Base-by-base conservation (phyloP, 2,329 filamentous ascomycete species). In the Aspergillus sp. region DNA sequence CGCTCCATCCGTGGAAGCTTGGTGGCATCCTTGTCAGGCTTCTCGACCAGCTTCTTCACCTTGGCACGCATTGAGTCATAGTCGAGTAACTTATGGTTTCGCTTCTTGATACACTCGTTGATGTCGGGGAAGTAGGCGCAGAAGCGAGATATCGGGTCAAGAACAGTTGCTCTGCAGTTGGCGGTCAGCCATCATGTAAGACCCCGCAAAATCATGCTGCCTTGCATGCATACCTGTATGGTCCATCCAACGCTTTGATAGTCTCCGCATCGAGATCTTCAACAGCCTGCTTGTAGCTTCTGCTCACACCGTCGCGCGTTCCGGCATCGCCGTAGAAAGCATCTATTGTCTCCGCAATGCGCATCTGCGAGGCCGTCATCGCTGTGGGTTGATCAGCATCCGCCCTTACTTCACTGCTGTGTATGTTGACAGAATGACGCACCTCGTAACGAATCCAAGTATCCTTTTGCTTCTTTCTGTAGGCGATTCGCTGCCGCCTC, bases 21-120 rank as follows among this genome's bases (percentile, higher is more conserved):
- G 41, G 88, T 91, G 10, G 90, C 88, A 64, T 98, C 93, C 76
- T 98, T 98, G 76, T 98, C 93, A 37, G 93, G 93, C 75, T 98
- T 97, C 70, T 98, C 94, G 42, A 88, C 89, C 33, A 98, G 82
- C 68, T 90, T 91, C 79, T 96, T 96, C 61, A 98, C 93, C 68
- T 93, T 95, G 53, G 90, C 89, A 50, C 93, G 88, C 70, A 97
- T 84, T 12, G 90, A 83, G 67, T 98, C 93, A 74, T 98, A 98
- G 72, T 98, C 94, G 56, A 97, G 87, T 45, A 97, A 85, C 71
- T 98, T 98, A 79, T 98, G 88, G 61, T 94, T 87, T 60, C 94
- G 88, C 75, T 98, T 98, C 74, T 97, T 98, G 71, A 98, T 96
- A 70, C 91, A 96, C 73, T 96, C 90, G 71, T 98, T 98, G 64